These are phyloP conservation scores for Avena atlantica DNA, from an alignment of 176 grass and related monocot genomes.

Conservation along the genomic window DNA sequence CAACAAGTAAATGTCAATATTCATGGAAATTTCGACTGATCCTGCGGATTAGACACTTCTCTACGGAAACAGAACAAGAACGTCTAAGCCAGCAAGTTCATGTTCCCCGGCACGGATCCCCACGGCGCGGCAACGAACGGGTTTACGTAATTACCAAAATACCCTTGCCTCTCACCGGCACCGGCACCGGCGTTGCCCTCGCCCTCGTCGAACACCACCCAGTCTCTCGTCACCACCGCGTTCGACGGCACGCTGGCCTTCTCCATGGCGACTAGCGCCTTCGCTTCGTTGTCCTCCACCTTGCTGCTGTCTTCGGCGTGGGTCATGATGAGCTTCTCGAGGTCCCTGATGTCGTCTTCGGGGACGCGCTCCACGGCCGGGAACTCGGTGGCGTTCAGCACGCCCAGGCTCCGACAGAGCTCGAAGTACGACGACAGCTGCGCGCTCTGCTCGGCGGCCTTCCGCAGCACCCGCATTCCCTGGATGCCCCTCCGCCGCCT, in stretches of 20 bases:
- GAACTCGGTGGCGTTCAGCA: constrained; percentile 73
- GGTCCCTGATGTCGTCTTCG: constrained; percentile 76
- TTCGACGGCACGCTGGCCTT: constrained; percentile 20
- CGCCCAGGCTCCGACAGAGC: constrained; percentile 63
- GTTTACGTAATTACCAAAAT: constrained; percentile 49
- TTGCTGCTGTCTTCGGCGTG: constrained; percentile 42
- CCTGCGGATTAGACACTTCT: background rate
- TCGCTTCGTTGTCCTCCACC: constrained; percentile 25
- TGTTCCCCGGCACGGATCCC: background rate
- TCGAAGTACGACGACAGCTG: constrained; percentile 81
- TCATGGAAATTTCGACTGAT: background rate
- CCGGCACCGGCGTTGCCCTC: background rate
- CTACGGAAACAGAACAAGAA: background rate
- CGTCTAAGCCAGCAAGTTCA: constrained; percentile 43
- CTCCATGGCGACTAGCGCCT: constrained; percentile 39
- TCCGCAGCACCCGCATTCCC: constrained; percentile 68
- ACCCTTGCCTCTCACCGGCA: constrained; percentile 19
- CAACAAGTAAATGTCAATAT: background rate
- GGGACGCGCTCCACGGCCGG: constrained; percentile 69
- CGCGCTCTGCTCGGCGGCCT: constrained; percentile 60
- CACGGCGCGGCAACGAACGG: constrained; percentile 22
- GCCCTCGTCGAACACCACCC: constrained; percentile 89
- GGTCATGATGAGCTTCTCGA: constrained; percentile 75
- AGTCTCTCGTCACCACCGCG: constrained; percentile 60
- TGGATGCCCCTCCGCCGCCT: constrained; percentile 52